phyloP scores from a whole-genome alignment of 2,329 filamentous ascomycete species.

The Penicillium sclerotigenum region DNA sequence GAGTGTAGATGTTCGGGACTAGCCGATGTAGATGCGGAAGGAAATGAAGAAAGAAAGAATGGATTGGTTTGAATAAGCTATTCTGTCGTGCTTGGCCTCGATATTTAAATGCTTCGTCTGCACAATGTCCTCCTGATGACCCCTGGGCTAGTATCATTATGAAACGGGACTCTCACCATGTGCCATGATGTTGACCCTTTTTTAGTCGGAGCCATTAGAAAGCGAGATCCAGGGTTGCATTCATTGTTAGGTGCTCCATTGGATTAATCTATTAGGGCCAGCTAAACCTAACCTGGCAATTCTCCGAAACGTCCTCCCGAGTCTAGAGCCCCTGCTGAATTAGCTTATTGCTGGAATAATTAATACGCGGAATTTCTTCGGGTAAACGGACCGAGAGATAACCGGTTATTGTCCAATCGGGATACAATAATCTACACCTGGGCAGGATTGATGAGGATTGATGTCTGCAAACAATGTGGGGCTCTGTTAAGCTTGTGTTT shows the following conservation, averaged over 20 bases:
- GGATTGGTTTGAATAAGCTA: constrained; percentile 2
- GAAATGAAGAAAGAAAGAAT: neutral
- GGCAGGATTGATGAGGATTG: too few species aligned
- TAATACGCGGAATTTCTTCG: neutral
- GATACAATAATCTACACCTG: too few species aligned
- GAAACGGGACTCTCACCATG: neutral
- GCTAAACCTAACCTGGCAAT: neutral
- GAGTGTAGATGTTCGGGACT: constrained; percentile 5
- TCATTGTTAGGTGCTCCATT: neutral
- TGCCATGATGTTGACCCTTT: neutral
- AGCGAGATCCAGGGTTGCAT: neutral
- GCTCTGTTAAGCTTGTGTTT: constrained; percentile 4
- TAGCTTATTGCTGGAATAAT: neutral
- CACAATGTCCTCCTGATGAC: neutral
- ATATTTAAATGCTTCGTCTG: constrained; percentile 3
- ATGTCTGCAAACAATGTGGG: neutral
- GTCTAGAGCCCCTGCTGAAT: neutral
- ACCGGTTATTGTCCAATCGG: neutral
- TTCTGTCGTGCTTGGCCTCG: neutral
- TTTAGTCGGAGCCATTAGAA: neutral
- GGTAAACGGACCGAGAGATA: neutral
- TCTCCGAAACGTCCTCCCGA: neutral
- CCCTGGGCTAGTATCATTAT: neutral
- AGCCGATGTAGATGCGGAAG: neutral
- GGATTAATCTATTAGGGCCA: neutral